Base-by-base conservation (phyloP, 352 stramenopile genomes). In the Globisporangium uncinulatum region DNA sequence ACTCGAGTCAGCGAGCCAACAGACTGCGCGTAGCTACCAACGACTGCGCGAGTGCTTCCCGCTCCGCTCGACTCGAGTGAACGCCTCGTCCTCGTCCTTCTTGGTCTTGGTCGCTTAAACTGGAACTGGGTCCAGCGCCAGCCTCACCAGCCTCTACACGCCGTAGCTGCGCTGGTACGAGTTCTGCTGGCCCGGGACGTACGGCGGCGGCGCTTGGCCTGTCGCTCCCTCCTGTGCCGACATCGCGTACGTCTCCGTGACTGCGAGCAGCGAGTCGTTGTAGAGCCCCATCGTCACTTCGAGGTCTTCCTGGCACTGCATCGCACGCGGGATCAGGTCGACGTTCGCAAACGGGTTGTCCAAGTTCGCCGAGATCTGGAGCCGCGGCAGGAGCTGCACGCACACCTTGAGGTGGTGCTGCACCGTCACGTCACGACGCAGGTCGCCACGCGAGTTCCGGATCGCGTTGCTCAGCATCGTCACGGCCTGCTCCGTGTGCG, bases 321-420 rank as follows among this genome's bases (percentile, higher is more conserved):
- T 93, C 55, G 85, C 85, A 9, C 83, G 85, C 45, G 83, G 83
- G 56, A 95, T 95, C 48, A 95, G 56, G 62, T 95, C 85, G 37
- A 92, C 76, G 55, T 93, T 92, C 17, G 85, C 85, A 49, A 95
- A 95, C 57, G 85, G 85, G 57, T 95, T 95, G 70, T 95, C 85
- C 70, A 93, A 37, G 67, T 92, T 92, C n/a, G 85, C 85, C 55
- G 83, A 91, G 67, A 93, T 92, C 63, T 95, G 85, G 45, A 95
- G 70, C 4, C 83, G 80, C 41, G 85, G 85, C 65, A 92, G 65
- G 54, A 95, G 61, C 70, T 93, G 83, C 57, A 95, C 85, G 45
- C 85, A 95, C 42, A 93, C 76, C 71, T 93, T 92, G 34, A 95
- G 67, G 61, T 92, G 75, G 69, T 89, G 83, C 71, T 95, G 85